A percentile compares a stretch with the other conserved stretches of the same genome.
Evolutionary conservation across 2,329 filamentous ascomycete species (phyloP).

Genomic region (Parastagonospora nodorum): DNA sequence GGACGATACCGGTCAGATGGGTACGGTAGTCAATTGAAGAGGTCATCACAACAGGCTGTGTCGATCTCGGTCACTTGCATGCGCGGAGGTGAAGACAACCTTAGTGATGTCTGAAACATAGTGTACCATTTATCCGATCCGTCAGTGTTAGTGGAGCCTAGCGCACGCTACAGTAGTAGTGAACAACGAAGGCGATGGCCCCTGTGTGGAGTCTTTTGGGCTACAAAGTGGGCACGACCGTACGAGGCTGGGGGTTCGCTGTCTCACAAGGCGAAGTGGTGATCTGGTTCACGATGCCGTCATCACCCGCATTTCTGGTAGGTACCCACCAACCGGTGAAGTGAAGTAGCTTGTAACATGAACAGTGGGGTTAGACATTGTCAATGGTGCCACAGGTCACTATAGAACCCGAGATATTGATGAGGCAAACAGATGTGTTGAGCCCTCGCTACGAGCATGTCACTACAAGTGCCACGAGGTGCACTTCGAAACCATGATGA

Average conservation of each 20-base stretch:
- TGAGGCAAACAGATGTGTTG: too few relatives aligned
- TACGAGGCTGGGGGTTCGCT: background rate
- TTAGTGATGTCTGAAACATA: background rate
- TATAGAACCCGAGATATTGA: too few relatives aligned
- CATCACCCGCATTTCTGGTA: background rate
- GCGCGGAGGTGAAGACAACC: background rate
- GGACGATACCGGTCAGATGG: background rate
- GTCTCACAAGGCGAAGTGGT: background rate
- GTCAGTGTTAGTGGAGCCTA: background rate
- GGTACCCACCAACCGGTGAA: background rate
- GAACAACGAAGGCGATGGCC: too few relatives aligned
- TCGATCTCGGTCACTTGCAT: background rate
- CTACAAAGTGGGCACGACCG: too few relatives aligned
- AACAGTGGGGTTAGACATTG: too few relatives aligned
- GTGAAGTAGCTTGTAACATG: background rate
- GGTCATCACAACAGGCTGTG: background rate
- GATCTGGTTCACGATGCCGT: slow-evolving; percentile 1
- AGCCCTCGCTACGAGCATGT: too few relatives aligned
- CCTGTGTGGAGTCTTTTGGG: too few relatives aligned
- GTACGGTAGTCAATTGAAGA: background rate
- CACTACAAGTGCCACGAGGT: too few relatives aligned
- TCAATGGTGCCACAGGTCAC: too few relatives aligned
- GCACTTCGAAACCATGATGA: too few relatives aligned
- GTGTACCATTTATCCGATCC: background rate
- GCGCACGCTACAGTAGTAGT: too few relatives aligned